Conservation (phyloP, 768 basidiomycete species). For the Termitomyces sp. region DNA sequence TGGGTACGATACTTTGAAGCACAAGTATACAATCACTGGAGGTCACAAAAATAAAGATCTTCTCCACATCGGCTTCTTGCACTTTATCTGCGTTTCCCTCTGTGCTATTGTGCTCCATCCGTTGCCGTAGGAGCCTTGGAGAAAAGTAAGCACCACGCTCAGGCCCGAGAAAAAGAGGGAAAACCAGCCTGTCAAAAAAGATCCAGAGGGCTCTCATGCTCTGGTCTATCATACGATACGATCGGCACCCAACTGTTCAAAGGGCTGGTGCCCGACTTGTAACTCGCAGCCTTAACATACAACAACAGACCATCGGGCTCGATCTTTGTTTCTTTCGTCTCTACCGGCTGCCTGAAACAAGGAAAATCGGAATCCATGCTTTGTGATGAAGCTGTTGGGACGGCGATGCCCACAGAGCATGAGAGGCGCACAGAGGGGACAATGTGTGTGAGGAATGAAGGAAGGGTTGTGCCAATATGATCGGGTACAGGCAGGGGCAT, state of each 20-base stretch:
- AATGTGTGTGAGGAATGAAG: conserved; percentile 39
- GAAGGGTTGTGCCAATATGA: conserved; percentile 53
- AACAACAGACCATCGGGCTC: conserved; percentile 69
- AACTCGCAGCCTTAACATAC: conserved; percentile 73
- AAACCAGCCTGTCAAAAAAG: conserved; percentile 21
- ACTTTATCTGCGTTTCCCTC: background rate
- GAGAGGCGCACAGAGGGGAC: conserved; percentile 52
- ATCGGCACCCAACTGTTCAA: conserved; percentile 76
- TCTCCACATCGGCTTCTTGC: background rate
- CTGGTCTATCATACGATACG: conserved; percentile 19
- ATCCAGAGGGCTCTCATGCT: conserved; percentile 19
- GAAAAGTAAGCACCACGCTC: background rate
- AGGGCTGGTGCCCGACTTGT: conserved; percentile 75
- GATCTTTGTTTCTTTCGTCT: conserved; percentile 20
- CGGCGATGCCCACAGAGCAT: conserved; percentile 38
- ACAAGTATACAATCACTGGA: background rate
- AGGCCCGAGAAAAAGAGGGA: background rate
- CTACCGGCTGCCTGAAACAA: background rate
- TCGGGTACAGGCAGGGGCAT: conserved; percentile 69
- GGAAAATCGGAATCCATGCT: conserved; percentile 49
- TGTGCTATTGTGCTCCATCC: background rate
- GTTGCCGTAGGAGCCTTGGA: background rate
- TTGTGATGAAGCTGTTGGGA: conserved; percentile 18
- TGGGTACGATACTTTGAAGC: background rate
- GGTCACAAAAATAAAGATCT: background rate